A percentile compares a stretch with the other conserved stretches of the same genome.
These are phyloP conservation scores for Alternaria alternata DNA, from an alignment of 2,329 filamentous ascomycete genomes.

Conservation along the genomic window DNA sequence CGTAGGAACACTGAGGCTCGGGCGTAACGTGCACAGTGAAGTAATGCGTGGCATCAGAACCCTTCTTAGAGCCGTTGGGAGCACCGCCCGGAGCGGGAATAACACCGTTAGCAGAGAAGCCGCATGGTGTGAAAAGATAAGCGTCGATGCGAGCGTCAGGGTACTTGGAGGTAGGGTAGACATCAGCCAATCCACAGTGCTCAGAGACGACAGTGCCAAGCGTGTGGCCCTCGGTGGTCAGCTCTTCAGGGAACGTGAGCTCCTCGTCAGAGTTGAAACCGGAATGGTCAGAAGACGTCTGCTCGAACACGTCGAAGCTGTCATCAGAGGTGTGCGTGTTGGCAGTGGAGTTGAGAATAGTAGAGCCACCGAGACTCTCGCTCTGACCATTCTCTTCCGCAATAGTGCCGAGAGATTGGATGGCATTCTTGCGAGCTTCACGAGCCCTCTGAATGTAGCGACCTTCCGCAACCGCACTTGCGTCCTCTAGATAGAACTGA, in stretches of 20 bases:
- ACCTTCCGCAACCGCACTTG: slow-evolving; percentile 88
- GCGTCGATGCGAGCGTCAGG: slow-evolving; percentile 94
- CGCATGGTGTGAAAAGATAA: slow-evolving; percentile 95
- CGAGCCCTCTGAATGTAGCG: slow-evolving; percentile 74
- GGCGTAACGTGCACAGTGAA: slow-evolving; percentile 99
- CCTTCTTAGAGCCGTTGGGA: slow-evolving; percentile 54
- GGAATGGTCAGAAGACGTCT: slow-evolving; percentile 70
- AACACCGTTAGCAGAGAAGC: slow-evolving; percentile 96
- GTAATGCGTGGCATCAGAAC: slow-evolving; percentile 70
- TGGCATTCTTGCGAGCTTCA: slow-evolving; percentile 67
- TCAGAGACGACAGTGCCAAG: slow-evolving; percentile 93
- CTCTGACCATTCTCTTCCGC: slow-evolving; percentile 57
- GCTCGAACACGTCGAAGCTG: slow-evolving; percentile 81
- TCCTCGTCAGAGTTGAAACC: slow-evolving; percentile 67
- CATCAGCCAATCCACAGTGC: slow-evolving; percentile 83
- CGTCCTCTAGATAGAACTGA: slow-evolving; percentile 77
- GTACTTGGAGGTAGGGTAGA: slow-evolving; percentile 87
- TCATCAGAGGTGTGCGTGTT: slow-evolving; percentile 60
- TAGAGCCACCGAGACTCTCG: slow-evolving; percentile 47
- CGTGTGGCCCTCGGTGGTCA: slow-evolving; percentile 92
- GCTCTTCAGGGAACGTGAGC: slow-evolving; percentile 70
- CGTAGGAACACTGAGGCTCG: slow-evolving; percentile 95
- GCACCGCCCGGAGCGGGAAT: slow-evolving; percentile 74
- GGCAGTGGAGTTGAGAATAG: slow-evolving; percentile 51
- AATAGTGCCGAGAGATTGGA: slow-evolving; percentile 67